Percentiles rank a stretch among this genome's conserved stretches.
These are phyloP conservation scores for Tinospora cordifolia DNA, from an alignment of 164 flowering plant genomes.

Conservation along the genomic window DNA sequence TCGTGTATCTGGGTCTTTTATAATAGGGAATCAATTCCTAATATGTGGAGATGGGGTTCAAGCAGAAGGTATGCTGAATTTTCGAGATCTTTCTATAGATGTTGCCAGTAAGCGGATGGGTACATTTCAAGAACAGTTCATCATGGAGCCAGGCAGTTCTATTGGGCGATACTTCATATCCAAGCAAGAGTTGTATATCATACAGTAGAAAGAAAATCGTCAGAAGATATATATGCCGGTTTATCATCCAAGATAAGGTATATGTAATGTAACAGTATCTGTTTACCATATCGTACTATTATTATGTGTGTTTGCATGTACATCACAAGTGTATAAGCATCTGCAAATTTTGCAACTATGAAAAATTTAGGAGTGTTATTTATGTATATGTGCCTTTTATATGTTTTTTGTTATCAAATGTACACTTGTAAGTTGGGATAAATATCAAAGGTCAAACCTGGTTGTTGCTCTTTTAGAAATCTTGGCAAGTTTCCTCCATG, in stretches of 20 bases:
- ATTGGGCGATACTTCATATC: conserved; percentile 64
- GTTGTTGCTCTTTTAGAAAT: no score
- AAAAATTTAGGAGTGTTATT: no score
- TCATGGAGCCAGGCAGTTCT: conserved; percentile 55
- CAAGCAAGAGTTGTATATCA: conserved; percentile 77
- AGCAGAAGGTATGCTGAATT: conserved; percentile 80
- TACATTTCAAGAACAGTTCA: conserved; percentile 82
- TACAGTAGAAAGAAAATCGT: conserved; percentile 30
- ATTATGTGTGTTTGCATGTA: no score
- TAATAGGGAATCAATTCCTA: conserved; percentile 75
- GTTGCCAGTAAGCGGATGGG: conserved; percentile 62
- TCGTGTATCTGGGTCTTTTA: conserved; percentile 84
- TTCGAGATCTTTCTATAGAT: conserved; percentile 72
- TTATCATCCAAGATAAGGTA: background rate
- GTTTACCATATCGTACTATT: no score
- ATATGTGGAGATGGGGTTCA: conserved; percentile 91
- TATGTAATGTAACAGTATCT: no score
- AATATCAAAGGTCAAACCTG: no score
- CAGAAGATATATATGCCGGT: background rate
- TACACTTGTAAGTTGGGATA: no score
- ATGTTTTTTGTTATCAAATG: no score
- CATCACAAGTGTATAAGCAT: no score
- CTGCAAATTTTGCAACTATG: no score
- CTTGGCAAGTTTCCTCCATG: no score
- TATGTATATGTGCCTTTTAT: no score